phyloP scores from a whole-genome alignment of 148 eudicot genomes.

The Vaccinium corymbosum region DNA sequence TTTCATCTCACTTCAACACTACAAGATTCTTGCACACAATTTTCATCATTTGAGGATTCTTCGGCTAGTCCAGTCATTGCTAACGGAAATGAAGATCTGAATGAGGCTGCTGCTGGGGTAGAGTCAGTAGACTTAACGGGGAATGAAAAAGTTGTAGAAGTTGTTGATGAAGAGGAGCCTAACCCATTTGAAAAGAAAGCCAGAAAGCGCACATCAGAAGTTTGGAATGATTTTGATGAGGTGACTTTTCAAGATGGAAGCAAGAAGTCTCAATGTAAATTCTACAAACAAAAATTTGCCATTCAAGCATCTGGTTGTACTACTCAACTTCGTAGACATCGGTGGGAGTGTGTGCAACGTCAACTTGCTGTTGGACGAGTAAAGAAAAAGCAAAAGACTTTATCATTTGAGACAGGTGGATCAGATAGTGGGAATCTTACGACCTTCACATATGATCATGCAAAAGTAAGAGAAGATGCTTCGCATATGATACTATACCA shows the following conservation, averaged over 20 bases:
- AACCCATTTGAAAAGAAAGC: neutral
- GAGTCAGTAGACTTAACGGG: no score
- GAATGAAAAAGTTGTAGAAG: neutral
- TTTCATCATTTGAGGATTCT: neutral
- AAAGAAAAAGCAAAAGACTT: neutral
- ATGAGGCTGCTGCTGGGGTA: neutral
- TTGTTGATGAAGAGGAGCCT: neutral
- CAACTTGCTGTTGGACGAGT: accelerated
- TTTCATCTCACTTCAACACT: no score
- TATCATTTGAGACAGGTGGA: neutral
- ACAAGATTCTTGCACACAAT: neutral
- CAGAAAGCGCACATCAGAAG: neutral
- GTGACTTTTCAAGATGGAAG: neutral
- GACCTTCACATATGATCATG: constrained; percentile 8
- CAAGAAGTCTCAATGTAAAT: neutral
- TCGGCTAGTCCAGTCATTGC: neutral
- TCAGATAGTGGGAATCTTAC: neutral
- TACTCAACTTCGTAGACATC: neutral
- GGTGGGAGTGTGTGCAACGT: neutral
- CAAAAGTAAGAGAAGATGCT: neutral
- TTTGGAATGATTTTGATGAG: neutral
- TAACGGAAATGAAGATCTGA: neutral
- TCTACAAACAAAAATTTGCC: neutral
- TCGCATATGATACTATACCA: constrained; percentile 1
- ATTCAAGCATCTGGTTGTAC: neutral